Conservation (phyloP, 2,329 filamentous ascomycete genomes). For the Sphaceloma murrayae region DNA sequence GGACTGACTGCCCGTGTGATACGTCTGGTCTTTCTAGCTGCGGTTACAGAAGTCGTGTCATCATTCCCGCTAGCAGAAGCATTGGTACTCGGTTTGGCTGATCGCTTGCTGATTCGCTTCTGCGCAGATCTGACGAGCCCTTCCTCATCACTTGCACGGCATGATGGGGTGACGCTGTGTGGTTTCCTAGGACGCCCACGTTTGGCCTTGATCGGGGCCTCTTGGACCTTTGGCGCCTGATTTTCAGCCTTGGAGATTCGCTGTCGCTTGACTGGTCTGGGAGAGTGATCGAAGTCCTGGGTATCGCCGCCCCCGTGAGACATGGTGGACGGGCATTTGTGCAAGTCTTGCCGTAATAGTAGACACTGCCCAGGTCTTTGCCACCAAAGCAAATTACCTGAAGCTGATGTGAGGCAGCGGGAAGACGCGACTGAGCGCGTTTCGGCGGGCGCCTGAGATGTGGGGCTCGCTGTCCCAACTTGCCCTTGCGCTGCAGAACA, state of each 20-base stretch:
- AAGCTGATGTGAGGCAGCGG: too few relatives aligned
- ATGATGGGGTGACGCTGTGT: background rate
- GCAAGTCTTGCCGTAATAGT: background rate
- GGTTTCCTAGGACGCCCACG: constrained; percentile 13
- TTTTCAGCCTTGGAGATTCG: constrained; percentile 16
- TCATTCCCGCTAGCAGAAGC: background rate
- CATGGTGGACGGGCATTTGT: background rate
- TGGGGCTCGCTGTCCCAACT: too few relatives aligned
- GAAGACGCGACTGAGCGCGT: constrained; percentile 10
- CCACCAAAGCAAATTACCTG: too few relatives aligned
- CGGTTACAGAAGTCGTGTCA: constrained; percentile 15
- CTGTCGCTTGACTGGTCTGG: constrained; percentile 27
- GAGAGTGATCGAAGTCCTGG: constrained; percentile 26
- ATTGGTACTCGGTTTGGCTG: constrained; percentile 1
- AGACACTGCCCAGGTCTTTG: background rate
- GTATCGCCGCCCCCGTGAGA: constrained; percentile 1
- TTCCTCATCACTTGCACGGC: constrained; percentile 11
- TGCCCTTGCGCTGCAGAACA: too few relatives aligned
- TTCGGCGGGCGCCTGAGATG: constrained; percentile 8
- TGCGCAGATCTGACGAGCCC: background rate
- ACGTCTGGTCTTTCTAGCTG: constrained; percentile 3
- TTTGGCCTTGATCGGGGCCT: constrained; percentile 16
- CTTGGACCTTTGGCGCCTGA: too few relatives aligned
- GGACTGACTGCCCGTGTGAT: constrained; percentile 12
- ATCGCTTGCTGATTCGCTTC: background rate